phyloP scores from a whole-genome alignment of 306 rosid species.

The Gynostemma pentaphyllum region DNA sequence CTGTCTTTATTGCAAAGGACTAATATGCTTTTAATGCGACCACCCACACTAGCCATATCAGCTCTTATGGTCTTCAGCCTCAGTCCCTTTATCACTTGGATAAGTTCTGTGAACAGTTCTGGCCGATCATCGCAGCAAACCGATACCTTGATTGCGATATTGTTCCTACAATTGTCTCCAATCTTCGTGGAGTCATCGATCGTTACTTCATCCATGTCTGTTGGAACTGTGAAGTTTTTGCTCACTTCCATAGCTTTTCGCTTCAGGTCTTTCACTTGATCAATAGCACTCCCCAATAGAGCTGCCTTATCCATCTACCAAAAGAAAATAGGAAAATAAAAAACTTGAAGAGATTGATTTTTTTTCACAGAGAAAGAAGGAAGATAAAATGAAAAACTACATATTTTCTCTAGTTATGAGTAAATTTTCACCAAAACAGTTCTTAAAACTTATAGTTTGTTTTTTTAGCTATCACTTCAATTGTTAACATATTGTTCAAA shows the following conservation, averaged over 20 bases:
- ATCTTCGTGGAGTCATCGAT: constrained; percentile 35
- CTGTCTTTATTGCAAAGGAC: constrained; percentile 57
- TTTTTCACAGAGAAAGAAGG: not conserved
- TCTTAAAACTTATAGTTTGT: not conserved
- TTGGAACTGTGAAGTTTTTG: constrained; percentile 49
- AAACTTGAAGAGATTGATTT: no score
- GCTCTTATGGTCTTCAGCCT: constrained; percentile 65
- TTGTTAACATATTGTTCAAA: not conserved
- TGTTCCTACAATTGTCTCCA: constrained; percentile 17
- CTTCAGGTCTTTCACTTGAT: constrained; percentile 83
- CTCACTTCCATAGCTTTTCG: constrained; percentile 66
- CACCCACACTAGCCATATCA: constrained; percentile 77
- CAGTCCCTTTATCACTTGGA: constrained; percentile 56
- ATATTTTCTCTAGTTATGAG: not conserved
- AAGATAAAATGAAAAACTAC: not conserved
- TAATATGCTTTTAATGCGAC: constrained; percentile 66
- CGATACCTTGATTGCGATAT: constrained; percentile 48
- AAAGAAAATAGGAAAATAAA: not conserved
- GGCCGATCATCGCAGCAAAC: constrained; percentile 90
- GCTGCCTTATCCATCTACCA: constrained; percentile 98
- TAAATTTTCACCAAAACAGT: not conserved
- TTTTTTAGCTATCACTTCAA: no score
- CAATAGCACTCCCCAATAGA: constrained; percentile 78
- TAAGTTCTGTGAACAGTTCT: constrained; percentile 74
- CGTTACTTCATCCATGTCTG: constrained; percentile 67